These are phyloP conservation scores for Oligophagozyma castellii DNA, from an alignment of 1,139 yeast species.

Conservation along the genomic window DNA sequence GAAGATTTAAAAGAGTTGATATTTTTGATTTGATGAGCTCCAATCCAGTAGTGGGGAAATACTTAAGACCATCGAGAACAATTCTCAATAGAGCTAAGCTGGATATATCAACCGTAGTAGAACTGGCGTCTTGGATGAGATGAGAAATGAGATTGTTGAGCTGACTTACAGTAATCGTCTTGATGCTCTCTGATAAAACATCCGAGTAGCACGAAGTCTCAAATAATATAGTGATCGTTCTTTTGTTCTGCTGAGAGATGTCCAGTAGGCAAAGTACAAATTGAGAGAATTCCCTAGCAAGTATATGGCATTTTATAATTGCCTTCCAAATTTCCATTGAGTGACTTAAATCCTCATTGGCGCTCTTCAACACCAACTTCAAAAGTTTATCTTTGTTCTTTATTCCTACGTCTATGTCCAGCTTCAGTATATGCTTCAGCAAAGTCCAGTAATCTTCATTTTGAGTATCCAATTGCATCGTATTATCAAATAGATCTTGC, in stretches of 20 bases:
- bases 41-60: background rate
- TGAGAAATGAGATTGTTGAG: slow-evolving; percentile 30
- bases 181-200: too few relatives aligned
- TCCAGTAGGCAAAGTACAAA: slow-evolving; percentile 27
- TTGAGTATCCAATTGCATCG: slow-evolving; percentile 9
- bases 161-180: slow-evolving; percentile 17
- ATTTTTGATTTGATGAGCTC: too few relatives aligned
- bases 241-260: background rate
- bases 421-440: slow-evolving; percentile 30
- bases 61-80: background rate
- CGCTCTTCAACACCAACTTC: slow-evolving; percentile 15
- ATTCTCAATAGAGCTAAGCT: slow-evolving; percentile 1
- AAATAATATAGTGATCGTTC: too few relatives aligned
- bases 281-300: slow-evolving; percentile 43
- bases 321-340: slow-evolving; percentile 26
- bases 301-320: slow-evolving; percentile 35
- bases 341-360: slow-evolving; percentile 6
- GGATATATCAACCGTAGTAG: background rate
- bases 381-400: slow-evolving; percentile 25
- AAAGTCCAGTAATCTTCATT: slow-evolving; percentile 28
- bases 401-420: slow-evolving; percentile 41
- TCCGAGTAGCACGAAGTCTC: too few relatives aligned
- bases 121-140: slow-evolving; percentile 20
- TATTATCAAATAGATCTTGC: slow-evolving; percentile 23
- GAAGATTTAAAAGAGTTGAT: slow-evolving; percentile 13